Evolutionary conservation across 169 alveolate genomes (phyloP), one percentile per base, ranked within the genome.

Genomic region (Sarcocystis neurona): DNA sequence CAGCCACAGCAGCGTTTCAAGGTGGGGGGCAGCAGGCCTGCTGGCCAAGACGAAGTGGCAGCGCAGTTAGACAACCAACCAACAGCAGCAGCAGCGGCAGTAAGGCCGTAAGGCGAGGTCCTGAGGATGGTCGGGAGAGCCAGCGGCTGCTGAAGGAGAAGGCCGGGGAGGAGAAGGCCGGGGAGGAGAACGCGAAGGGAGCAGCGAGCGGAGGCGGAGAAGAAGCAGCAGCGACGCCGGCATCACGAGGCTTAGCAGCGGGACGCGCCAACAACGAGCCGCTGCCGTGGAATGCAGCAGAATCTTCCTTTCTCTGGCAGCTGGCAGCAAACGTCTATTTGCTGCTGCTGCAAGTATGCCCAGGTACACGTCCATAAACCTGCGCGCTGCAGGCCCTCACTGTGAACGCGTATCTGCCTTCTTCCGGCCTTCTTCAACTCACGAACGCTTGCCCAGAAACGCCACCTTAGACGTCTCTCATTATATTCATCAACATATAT

Each of bases 251-350:
- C 20, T 34, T 18, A 39, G 23, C 82, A 47, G 1, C 58, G 34
- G 27, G 43, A 72, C 53, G 82, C 39, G 0, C 32, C n/a, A n/a
- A n/a, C n/a, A n/a, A n/a, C n/a, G n/a, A n/a, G n/a, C n/a, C n/a
- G n/a, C n/a, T 72, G 39, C 39, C 41, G 2, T 85, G 90, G 90
- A 63, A 68, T 27, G 72, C 18, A 23, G 39, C 58, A 12, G 47
- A 77, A 5, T 37, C 34, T 1, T 46, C 84, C 27, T 85, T 85
- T 43, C 43, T 85, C 34, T 85, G 90, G 90, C 84, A 68, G 27
- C 56, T 85, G 37, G 82, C 90, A 2, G 34, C 74, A 3, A 66
- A 77, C n/a, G 75, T 85, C 44, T 85, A 85, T 32, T 63, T 39
- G 20, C 53, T 85, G 47, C 84, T 85, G 68, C 90, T 85, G 32